Conservation (phyloP, 2,329 filamentous ascomycete species). For the Fusarium verticillioides region DNA sequence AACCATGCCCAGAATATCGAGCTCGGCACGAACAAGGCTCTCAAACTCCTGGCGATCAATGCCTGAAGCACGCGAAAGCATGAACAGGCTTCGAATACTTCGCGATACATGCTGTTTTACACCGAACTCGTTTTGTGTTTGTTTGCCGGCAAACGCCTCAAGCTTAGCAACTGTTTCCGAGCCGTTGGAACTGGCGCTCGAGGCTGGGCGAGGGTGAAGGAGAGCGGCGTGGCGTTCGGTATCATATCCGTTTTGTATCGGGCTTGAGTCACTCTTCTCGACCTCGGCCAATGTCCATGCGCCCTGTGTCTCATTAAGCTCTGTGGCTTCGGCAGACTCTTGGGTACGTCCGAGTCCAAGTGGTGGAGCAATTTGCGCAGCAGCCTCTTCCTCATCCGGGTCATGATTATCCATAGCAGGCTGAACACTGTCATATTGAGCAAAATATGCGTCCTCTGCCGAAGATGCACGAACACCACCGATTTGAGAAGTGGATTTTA, state of each 20-base stretch:
- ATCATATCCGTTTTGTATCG: slow-evolving; percentile 43
- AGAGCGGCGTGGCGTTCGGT: slow-evolving; percentile 54
- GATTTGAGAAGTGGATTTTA: slow-evolving; percentile 42
- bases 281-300: slow-evolving; percentile 59
- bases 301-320: slow-evolving; percentile 47
- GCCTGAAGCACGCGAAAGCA: slow-evolving; percentile 75
- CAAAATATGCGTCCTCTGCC: slow-evolving; percentile 78
- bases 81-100: slow-evolving; percentile 80
- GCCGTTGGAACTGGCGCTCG: slow-evolving; percentile 67
- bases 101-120: slow-evolving; percentile 83
- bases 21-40: slow-evolving; percentile 74
- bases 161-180: slow-evolving; percentile 70
- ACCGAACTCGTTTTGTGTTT: slow-evolving; percentile 74
- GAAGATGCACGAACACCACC: slow-evolving; percentile 46
- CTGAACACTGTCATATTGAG: slow-evolving; percentile 81
- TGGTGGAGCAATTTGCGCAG: slow-evolving; percentile 50
- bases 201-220: slow-evolving; percentile 68
- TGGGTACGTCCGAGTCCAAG: slow-evolving; percentile 39
- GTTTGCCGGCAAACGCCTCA: slow-evolving; percentile 65
- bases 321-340: slow-evolving; percentile 31
- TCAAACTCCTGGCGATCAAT: slow-evolving; percentile 82
- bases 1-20: slow-evolving; percentile 76
- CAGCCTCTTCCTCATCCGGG: slow-evolving; percentile 72
- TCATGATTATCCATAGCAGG: slow-evolving; percentile 84
- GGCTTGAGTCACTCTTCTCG: slow-evolving; percentile 52